Evolutionary conservation across 805 yeast genomes (phyloP), one percentile per base, ranked within the genome.

Genomic region (Myxozyma sirexii): DNA sequence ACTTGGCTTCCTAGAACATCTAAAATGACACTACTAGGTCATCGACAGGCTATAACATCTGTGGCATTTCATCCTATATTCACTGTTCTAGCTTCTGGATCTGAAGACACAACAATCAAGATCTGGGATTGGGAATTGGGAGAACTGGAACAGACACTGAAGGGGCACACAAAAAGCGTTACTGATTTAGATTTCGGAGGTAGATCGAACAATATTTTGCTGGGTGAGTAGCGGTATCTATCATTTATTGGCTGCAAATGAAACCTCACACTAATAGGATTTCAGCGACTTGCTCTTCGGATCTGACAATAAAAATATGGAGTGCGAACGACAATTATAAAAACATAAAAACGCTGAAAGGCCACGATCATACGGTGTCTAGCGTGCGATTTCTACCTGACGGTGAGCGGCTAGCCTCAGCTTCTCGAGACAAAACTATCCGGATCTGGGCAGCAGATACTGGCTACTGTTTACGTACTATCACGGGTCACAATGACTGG

Each of bases 371-470:
- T 71, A 83, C 94, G 1, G 84, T 92, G 0, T 88, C 96, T 0
- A 75, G 82, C 0, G 76, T 89, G 6, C 74, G 76, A 13, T 85
- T 87, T 69, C 79, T 83, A 2, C 69, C 76, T 3, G 75, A 79
- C 35, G 81, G 84, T 1, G 74, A 75, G 27, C 77, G 88, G 71
- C 69, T 86, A 5, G 72, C 76, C 1, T 79, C 83, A 2, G 94
- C 96, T 66, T 92, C 97, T 0, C 94, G 96, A 70, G 99, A 93
- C 71, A 79, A 94, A 62, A 89, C 97, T 0, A 82, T 94, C 27
- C 87, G 88, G 59, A 72, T 94, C 3, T 94, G 96, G 88, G 84
- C 84, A 63, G 79, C 85, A 64, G 70, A 73, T 12, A 73, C 84
- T 1, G 97, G 96, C 0, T 84, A 82, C 78, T 82, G 90, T 60